Evolutionary conservation across 2,329 filamentous ascomycete species (phyloP), one percentile per base, ranked within the genome.

Genomic region (Keithomyces neogunnii): DNA sequence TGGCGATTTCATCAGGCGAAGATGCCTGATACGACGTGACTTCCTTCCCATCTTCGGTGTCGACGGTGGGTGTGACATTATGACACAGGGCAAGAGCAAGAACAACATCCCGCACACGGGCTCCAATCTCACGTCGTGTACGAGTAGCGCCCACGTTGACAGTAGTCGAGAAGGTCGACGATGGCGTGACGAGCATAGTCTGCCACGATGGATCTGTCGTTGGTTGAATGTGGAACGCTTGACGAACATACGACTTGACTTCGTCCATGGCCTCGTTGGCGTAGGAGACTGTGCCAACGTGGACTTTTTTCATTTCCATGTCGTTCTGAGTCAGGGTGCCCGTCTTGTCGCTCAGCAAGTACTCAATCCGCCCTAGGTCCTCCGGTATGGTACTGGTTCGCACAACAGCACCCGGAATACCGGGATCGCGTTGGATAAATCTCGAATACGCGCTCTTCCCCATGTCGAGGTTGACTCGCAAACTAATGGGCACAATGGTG

Each of bases 211-310:
- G 63, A 45, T 74, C 72, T 1, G 70, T 69, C 1, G 73, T 73
- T 5, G 72, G 67, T 39, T 73, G 72, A 40, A 75, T 65, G 10
- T 84, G 77, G 60, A 97, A 96, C 5, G 86, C 88, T 66, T 96
- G 91, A 56, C 80, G 84, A 48, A 99, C 80, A 64, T 96, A 96
- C 0, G 87, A 80, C 10, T 82, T 74, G 10, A 99, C 93, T 71
- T 99, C 95, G 59, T 97, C 93, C 93, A 99, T 99, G 8, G 93
- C 92, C 64, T 99, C 93, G 60, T 96, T 96, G 35, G 92, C 93
- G 63, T 99, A 99, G 1, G 92, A 97, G 1, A 97, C 93, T 8
- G 93, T 99, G 8, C 95, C 93, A 49, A 99, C 89, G 62, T 99
- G 95, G 5, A 99, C 92, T 70, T 99, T 99, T 66, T 95, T 96